A percentile compares a stretch with the other conserved stretches of the same genome.
phyloP scores from a whole-genome alignment of 1,284 basidiomycete species.

The Irpex sp. region DNA sequence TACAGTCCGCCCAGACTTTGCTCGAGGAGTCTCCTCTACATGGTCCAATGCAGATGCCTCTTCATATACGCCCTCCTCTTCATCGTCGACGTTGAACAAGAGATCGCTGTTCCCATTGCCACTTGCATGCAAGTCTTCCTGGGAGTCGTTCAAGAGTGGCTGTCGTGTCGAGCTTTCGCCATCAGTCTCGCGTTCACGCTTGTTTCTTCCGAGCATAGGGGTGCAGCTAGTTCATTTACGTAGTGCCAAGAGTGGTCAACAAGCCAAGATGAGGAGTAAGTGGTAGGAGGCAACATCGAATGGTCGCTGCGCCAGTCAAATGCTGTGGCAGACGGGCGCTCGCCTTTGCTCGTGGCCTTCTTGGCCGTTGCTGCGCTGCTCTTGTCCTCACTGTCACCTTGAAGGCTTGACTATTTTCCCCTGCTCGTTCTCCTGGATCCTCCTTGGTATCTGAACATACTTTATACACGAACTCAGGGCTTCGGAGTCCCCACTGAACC shows the following conservation, averaged over 20 bases:
- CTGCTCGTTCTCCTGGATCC: no score
- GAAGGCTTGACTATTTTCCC: background rate
- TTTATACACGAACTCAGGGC: background rate
- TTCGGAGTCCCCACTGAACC: background rate
- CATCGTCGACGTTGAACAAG: constrained; percentile 28
- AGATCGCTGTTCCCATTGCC: constrained; percentile 16
- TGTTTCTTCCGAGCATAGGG: constrained; percentile 31
- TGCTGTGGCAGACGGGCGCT: background rate
- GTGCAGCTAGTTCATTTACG: constrained; percentile 1
- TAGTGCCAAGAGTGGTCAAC: background rate
- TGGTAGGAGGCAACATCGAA: background rate
- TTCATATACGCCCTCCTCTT: constrained; percentile 25
- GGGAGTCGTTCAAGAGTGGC: constrained; percentile 48
- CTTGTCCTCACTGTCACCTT: background rate
- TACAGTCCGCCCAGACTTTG: constrained; percentile 34
- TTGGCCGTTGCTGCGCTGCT: background rate
- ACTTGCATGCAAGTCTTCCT: constrained; percentile 30
- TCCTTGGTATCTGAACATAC: no score
- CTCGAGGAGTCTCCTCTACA: constrained; percentile 9
- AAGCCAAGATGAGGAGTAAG: background rate
- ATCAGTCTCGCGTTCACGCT: constrained; percentile 25
- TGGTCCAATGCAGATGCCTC: constrained; percentile 25
- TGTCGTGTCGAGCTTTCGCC: constrained; percentile 43
- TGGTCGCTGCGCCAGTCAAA: background rate
- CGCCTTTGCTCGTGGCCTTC: background rate